Base-by-base conservation (phyloP, 2,329 filamentous ascomycete species). In the Colletotrichum theobromicola region DNA sequence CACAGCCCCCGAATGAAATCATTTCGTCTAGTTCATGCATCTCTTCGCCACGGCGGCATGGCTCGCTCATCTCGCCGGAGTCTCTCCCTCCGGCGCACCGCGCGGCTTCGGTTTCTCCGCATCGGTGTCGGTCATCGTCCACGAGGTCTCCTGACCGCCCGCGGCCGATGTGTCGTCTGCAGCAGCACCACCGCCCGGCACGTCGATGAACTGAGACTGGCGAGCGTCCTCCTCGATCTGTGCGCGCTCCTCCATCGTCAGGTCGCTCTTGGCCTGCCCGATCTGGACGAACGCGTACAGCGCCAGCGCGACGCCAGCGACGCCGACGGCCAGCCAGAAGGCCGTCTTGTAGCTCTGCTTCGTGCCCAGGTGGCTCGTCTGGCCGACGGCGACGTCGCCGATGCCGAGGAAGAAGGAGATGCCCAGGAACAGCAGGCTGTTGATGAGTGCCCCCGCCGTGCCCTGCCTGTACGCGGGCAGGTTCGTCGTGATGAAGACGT, bases 401-500 rank as follows among this genome's bases (percentile, higher is more conserved):
- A 95, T 89, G 0, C 93, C 93, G 7, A 95, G 86, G 84, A 92
- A 91, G 66, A 95, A 87, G 1, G 93, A 93, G 78, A 95, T 93
- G 12, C 93, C 93, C 10, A 96, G 86, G 78, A 94, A 94, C 34
- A 95, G 81, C 3, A 95, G 83, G 62, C 90, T 92, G 83, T 94
- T 95, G 79, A 94, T 92, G 60, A 95, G 82, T 0, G 91, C 93
- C 2, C 94, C 93, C 0, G 93, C 94, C 0, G 95, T 86, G 0
- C 93, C 94, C 80, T 96, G 94, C 64, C 91, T 87, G 15, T 89
- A 87, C 6, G 87, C 86, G 0, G 94, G 93, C 76, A 95, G 86
- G 16, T 89, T 90, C 0, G 93, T 95, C 0, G 93, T 95, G 81
- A 95, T 93, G 83, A 94, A 96, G 74, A 96, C 90, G 79, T 94